Percentiles rank a stretch among this genome's conserved stretches.
phyloP scores from a whole-genome alignment of 495 filamentous ascomycete species.

The Aspergillus cristatus region DNA sequence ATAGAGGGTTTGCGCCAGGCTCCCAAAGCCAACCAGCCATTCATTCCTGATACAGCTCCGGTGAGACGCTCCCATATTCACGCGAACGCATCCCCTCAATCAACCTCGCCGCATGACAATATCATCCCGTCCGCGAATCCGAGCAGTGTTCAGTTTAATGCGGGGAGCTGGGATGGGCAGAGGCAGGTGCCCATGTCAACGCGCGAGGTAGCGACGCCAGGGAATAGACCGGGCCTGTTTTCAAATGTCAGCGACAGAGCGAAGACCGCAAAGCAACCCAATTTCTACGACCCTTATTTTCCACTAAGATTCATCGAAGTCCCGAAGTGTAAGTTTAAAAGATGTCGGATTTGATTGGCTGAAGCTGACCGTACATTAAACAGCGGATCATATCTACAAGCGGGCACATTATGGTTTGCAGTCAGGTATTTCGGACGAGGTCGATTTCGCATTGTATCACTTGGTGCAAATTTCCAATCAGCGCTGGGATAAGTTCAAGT shows the following conservation, averaged over 20 bases:
- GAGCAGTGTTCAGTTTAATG: conserved; percentile 17
- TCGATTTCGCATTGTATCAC: conserved; percentile 83
- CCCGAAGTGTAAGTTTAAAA: conserved; percentile 26
- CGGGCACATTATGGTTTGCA: conserved; percentile 72
- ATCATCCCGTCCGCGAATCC: conserved; percentile 23
- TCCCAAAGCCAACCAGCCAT: conserved; percentile 38
- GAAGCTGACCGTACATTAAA: not conserved
- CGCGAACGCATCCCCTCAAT: conserved; percentile 27
- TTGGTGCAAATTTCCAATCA: conserved; percentile 93
- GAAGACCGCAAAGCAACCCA: conserved; percentile 26
- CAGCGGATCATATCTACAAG: conserved; percentile 66
- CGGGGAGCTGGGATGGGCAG: conserved; percentile 32
- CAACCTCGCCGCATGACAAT: conserved; percentile 16
- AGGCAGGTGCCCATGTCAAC: conserved; percentile 33
- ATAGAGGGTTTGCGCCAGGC: conserved; percentile 40
- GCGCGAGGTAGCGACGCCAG: conserved; percentile 35
- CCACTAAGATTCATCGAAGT: conserved; percentile 33
- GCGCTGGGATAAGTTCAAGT: conserved; percentile 89
- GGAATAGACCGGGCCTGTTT: conserved; percentile 33
- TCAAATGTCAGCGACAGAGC: conserved; percentile 15
- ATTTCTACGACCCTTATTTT: conserved; percentile 38
- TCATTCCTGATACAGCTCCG: conserved; percentile 36
- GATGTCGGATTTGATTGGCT: not conserved
- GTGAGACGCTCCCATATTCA: conserved; percentile 30
- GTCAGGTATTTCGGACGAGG: conserved; percentile 69